phyloP scores from a whole-genome alignment of 164 flowering plant genomes.

The Chimonanthus salicifolius region DNA sequence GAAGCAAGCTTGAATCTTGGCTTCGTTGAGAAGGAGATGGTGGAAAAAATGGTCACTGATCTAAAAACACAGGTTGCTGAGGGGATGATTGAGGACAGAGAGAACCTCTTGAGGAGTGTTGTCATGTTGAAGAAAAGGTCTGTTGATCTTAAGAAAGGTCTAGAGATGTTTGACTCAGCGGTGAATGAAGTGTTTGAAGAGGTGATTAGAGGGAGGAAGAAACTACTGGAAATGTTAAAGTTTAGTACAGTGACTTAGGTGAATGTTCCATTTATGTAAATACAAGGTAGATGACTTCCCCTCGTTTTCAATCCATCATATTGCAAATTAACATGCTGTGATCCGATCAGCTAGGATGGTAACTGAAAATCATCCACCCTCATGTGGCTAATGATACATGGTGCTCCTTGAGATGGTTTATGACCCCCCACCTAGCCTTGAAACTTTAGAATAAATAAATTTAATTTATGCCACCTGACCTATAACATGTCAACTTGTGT shows the following conservation, averaged over 20 bases:
- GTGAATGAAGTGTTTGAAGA: slow-evolving; percentile 20
- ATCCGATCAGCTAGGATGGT: background rate
- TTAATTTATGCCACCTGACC: background rate
- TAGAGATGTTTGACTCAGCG: slow-evolving; percentile 17
- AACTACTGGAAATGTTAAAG: slow-evolving; percentile 7
- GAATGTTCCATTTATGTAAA: background rate
- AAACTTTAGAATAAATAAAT: too few species aligned
- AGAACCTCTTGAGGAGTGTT: slow-evolving; percentile 8
- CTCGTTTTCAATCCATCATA: background rate
- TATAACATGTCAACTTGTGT: background rate
- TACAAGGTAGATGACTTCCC: background rate
- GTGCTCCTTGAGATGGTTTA: background rate
- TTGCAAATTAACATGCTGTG: background rate
- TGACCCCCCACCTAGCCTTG: background rate
- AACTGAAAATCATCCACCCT: background rate
- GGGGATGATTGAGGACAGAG: slow-evolving; percentile 11
- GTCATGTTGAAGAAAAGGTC: slow-evolving; percentile 14
- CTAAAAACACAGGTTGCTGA: slow-evolving; percentile 9
- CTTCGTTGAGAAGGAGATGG: slow-evolving; percentile 13
- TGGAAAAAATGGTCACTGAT: slow-evolving; percentile 12
- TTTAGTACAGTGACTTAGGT: background rate
- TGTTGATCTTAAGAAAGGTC: slow-evolving; percentile 15
- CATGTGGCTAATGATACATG: background rate
- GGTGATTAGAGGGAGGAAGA: slow-evolving; percentile 20
- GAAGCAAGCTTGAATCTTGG: background rate